These are phyloP conservation scores for Saccharomycopsis selenospora DNA, from an alignment of 805 yeast species.

Conservation along the genomic window DNA sequence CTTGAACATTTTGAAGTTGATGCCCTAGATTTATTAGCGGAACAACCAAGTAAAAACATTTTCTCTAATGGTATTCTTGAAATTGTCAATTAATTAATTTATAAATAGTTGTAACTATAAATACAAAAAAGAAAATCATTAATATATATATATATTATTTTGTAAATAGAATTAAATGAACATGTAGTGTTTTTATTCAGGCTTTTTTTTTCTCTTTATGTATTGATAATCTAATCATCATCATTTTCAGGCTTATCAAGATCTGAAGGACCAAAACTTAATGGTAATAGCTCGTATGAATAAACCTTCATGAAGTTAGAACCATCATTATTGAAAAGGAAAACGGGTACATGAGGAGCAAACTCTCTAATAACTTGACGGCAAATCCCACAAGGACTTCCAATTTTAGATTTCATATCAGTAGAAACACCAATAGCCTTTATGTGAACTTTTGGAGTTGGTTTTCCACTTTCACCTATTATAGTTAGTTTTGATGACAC, in stretches of 20 bases:
- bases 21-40: conserved; percentile 25
- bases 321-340: conserved; percentile 60
- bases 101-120: too few species aligned
- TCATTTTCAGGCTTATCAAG: conserved; percentile 27
- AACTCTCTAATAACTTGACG: conserved; percentile 87
- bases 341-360: conserved; percentile 48
- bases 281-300: conserved; percentile 63
- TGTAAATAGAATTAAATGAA: background rate
- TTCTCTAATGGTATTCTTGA: background rate
- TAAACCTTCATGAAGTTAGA: conserved; percentile 37
- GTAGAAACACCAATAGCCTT: conserved; percentile 62
- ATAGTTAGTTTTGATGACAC: conserved; percentile 27
- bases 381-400: conserved; percentile 92
- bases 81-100: too few species aligned
- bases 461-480: conserved; percentile 25
- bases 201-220: too few species aligned
- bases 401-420: conserved; percentile 45
- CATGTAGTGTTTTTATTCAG: background rate
- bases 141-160: background rate
- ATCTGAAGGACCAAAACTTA: conserved; percentile 81
- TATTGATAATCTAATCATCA: too few species aligned
- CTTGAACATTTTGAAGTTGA: conserved; percentile 31
- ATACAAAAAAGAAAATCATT: too few species aligned
- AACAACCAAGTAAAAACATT: background rate
- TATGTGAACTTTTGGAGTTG: conserved; percentile 30